Evolutionary conservation across 148 eudicot species (phyloP).

Genomic region (Polygonum maritimum): DNA sequence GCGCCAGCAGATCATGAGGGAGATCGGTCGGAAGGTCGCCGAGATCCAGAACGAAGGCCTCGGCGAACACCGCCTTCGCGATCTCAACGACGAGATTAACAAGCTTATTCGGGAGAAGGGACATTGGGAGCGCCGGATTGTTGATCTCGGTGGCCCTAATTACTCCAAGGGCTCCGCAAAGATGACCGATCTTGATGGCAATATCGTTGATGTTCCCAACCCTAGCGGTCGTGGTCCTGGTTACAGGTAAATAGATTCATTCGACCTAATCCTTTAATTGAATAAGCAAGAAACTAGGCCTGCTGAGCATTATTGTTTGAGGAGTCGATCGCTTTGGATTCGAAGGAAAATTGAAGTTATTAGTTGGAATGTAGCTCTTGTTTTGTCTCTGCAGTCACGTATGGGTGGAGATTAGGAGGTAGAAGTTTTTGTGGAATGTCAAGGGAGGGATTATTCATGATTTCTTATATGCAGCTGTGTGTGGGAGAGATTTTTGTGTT

Average conservation of each 20-base stretch:
- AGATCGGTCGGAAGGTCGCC: conserved; percentile 77
- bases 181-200: conserved; percentile 94
- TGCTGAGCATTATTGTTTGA: no score
- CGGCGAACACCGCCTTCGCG: conserved; percentile 77
- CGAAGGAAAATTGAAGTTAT: no score
- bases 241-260: conserved; percentile 23
- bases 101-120: conserved; percentile 64
- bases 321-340: no score
- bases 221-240: conserved; percentile 94
- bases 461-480: no score
- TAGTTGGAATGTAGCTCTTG: no score
- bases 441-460: no score
- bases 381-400: no score
- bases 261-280: no score
- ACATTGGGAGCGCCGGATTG: conserved; percentile 79
- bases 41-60: conserved; percentile 91
- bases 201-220: conserved; percentile 85
- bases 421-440: no score
- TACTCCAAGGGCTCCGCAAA: conserved; percentile 55
- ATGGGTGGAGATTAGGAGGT: no score
- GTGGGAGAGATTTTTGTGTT: no score
- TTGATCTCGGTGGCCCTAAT: conserved; percentile 85
- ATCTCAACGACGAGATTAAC: conserved; percentile 83
- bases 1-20: conserved; percentile 86
- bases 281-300: no score